These are phyloP conservation scores for Silene coronaria DNA, from an alignment of 179 eudicot species.

Conservation along the genomic window DNA sequence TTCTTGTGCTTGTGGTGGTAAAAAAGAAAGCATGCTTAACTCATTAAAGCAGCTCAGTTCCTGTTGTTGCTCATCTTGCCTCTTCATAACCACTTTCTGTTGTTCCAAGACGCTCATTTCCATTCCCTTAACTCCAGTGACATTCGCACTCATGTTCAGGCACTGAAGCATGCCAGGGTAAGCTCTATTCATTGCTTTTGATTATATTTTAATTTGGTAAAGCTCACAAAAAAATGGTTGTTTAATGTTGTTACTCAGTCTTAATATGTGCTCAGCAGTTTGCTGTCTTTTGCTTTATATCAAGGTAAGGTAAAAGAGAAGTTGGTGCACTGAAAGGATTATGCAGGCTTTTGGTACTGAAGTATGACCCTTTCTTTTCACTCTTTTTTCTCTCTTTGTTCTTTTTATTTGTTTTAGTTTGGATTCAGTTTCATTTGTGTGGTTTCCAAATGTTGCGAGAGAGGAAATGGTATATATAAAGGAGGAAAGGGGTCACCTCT, in stretches of 20 bases:
- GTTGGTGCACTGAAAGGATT: constrained; percentile 27
- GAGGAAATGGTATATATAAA: constrained; percentile 33
- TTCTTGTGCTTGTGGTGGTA: constrained; percentile 27
- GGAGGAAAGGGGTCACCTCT: constrained; percentile 17
- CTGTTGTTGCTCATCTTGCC: constrained; percentile 54
- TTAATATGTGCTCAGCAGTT: constrained; percentile 21
- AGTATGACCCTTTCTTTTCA: constrained; percentile 27
- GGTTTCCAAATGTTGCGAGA: constrained; percentile 21
- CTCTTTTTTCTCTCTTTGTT: constrained; percentile 8
- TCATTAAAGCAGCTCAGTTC: constrained; percentile 32
- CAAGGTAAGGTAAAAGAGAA: constrained; percentile 30
- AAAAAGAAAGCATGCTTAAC: constrained; percentile 26
- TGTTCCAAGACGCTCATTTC: constrained; percentile 61
- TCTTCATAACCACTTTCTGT: constrained; percentile 42
- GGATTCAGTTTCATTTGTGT: constrained; percentile 27
- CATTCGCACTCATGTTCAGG: constrained; percentile 27
- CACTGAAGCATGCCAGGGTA: constrained; percentile 46
- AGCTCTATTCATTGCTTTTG: constrained; percentile 35
- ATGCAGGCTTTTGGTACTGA: constrained; percentile 34
- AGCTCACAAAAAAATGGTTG: constrained; percentile 11
- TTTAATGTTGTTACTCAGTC: constrained; percentile 24
- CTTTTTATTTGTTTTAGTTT: constrained; percentile 2
- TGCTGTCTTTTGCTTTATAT: constrained; percentile 29
- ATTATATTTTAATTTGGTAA: constrained; percentile 1
- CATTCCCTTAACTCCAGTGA: constrained; percentile 26